Evolutionary conservation across 2,329 filamentous ascomycete genomes (phyloP).

Genomic region (Ascochyta koolunga): DNA sequence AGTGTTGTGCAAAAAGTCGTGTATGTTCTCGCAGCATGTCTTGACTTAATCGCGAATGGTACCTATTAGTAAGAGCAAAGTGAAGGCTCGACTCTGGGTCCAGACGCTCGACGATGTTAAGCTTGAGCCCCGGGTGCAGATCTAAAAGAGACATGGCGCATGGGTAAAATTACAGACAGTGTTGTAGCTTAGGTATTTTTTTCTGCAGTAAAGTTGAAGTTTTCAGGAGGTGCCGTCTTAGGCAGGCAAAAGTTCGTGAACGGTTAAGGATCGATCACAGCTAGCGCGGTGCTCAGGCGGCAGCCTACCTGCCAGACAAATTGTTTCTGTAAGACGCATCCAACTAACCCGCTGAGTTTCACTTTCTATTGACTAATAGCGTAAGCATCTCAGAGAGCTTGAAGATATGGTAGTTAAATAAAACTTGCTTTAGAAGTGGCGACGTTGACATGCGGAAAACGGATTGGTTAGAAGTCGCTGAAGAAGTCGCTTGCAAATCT

Average conservation of each 20-base stretch:
- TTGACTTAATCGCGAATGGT: constrained; percentile 7
- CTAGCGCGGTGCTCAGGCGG: not conserved
- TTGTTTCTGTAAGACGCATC: no score
- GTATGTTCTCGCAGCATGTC: constrained; percentile 12
- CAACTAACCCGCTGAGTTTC: no score
- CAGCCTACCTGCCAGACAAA: no score
- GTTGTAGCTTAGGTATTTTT: no score
- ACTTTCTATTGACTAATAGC: no score
- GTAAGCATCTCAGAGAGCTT: no score
- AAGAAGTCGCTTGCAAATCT: no score
- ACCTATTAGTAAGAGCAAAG: constrained; percentile 22
- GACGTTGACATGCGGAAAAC: no score
- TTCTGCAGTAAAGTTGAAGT: not conserved
- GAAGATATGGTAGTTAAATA: no score
- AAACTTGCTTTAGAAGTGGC: no score
- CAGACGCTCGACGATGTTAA: constrained; percentile 15
- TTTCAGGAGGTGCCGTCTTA: not conserved
- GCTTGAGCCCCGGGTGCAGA: constrained; percentile 20
- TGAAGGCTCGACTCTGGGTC: constrained; percentile 19
- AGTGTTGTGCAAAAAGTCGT: constrained; percentile 9
- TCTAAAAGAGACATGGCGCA: constrained; percentile 14
- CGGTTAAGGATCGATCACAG: no score
- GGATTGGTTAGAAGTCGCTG: no score
- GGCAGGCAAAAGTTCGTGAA: not conserved
- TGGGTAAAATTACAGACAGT: not conserved